Evolutionary conservation across 2,329 filamentous ascomycete species (phyloP).

Genomic region (Pseudonectria buxi): DNA sequence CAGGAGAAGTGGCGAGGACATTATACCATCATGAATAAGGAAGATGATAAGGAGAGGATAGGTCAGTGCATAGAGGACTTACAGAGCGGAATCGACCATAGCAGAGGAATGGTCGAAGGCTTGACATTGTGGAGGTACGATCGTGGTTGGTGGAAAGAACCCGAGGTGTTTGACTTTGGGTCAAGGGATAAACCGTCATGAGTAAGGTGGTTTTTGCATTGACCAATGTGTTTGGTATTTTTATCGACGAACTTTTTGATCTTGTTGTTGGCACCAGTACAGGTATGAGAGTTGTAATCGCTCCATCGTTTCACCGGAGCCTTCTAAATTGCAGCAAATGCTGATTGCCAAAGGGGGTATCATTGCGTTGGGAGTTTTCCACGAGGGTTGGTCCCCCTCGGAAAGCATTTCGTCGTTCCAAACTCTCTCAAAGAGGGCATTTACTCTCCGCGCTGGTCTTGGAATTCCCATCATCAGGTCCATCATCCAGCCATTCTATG

Average conservation of each 20-base stretch:
- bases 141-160: slow-evolving; percentile 8
- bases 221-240: slow-evolving; percentile 3
- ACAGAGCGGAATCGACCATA: slow-evolving; percentile 1
- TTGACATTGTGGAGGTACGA: slow-evolving; percentile 10
- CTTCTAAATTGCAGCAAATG: no score
- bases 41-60: slow-evolving; percentile 9
- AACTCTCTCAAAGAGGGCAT: slow-evolving; percentile 1
- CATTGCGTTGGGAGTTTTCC: slow-evolving; percentile 6
- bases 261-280: slow-evolving; percentile 11
- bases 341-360: slow-evolving; percentile 9
- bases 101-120: slow-evolving; percentile 5
- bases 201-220: no score
- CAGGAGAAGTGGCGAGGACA: slow-evolving; percentile 11
- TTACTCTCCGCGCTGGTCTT: not conserved
- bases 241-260: slow-evolving; percentile 10
- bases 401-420: not conserved
- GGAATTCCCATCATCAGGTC: not conserved
- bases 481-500: slow-evolving; percentile 5
- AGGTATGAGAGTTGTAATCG: slow-evolving; percentile 2
- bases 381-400: not conserved
- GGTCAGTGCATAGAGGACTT: slow-evolving; percentile 3
- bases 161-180: slow-evolving; percentile 1
- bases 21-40: slow-evolving; percentile 15
- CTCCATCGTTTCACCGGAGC: not conserved
- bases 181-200: no score